A percentile compares a stretch with the other conserved stretches of the same genome.
These are phyloP conservation scores for Sanghuangporus baumii DNA, from an alignment of 1,284 basidiomycete species.

Conservation along the genomic window DNA sequence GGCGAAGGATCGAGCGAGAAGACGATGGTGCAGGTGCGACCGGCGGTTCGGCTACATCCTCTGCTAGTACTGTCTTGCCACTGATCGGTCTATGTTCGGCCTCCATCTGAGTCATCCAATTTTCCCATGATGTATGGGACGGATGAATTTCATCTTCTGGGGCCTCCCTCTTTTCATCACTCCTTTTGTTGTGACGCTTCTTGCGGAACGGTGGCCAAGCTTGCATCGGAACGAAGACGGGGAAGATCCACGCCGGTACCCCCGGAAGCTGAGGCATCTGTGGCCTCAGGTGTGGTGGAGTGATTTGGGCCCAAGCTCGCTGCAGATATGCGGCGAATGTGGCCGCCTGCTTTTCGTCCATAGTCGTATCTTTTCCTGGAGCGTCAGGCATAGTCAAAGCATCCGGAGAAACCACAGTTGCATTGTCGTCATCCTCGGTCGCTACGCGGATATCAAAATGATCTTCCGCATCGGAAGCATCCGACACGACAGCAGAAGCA, in stretches of 20 bases:
- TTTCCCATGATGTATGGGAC: conserved; percentile 60
- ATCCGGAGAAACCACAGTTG: conserved; percentile 16
- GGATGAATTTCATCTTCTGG: conserved; percentile 31
- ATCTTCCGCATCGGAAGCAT: conserved; percentile 16
- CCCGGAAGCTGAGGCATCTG: conserved; percentile 41
- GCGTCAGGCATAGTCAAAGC: conserved; percentile 8
- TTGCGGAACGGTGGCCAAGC: conserved; percentile 60
- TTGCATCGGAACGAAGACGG: conserved; percentile 66
- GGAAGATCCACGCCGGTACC: conserved; percentile 60
- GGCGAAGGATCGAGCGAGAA: conserved; percentile 25
- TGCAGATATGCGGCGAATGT: conserved; percentile 71
- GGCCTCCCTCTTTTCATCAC: conserved; percentile 29
- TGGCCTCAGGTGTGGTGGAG: conserved; percentile 54
- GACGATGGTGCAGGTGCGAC: conserved; percentile 19
- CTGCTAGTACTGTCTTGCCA: conserved; percentile 15
- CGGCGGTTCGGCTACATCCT: conserved; percentile 15
- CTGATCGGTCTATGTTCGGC: conserved; percentile 30
- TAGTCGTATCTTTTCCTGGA: conserved; percentile 6
- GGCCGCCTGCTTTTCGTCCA: conserved; percentile 57
- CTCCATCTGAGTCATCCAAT: conserved; percentile 56
- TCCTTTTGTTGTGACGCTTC: conserved; percentile 34
- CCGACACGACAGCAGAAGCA: conserved; percentile 13
- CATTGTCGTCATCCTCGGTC: conserved; percentile 17
- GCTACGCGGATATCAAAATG: not conserved
- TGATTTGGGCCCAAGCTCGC: conserved; percentile 65